phyloP scores from a whole-genome alignment of 331 rosid genomes.

The Acacia pycnantha region DNA sequence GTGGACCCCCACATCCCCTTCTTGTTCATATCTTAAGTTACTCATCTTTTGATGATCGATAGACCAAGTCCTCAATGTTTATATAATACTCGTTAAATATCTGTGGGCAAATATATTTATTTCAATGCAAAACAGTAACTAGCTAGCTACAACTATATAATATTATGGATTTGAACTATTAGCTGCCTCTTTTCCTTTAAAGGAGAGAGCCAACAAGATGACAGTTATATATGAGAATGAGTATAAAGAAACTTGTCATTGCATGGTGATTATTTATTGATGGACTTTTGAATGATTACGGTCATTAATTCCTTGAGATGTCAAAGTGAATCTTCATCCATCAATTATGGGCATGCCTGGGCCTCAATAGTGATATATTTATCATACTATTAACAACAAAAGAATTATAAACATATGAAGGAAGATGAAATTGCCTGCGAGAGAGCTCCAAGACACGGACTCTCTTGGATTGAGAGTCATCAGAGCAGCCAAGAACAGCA shows the following conservation, averaged over 20 bases:
- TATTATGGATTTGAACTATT: neutral
- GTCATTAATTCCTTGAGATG: too few species aligned
- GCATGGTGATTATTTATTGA: too few species aligned
- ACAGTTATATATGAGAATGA: neutral
- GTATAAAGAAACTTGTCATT: too few species aligned
- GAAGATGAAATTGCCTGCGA: slow-evolving; percentile 66
- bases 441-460: slow-evolving; percentile 95
- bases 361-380: neutral
- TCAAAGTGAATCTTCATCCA: neutral
- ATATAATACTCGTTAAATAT: neutral
- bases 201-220: neutral
- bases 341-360: neutral
- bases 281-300: too few species aligned
- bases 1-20: neutral
- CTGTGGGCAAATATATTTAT: neutral
- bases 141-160: neutral
- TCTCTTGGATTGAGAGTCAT: slow-evolving; percentile 87
- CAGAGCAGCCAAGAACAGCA: slow-evolving; percentile 94
- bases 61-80: slow-evolving; percentile 9
- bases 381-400: neutral
- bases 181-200: neutral
- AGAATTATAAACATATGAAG: neutral
- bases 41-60: neutral
- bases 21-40: neutral
- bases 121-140: neutral